A percentile compares a stretch with the other conserved stretches of the same genome.
These are phyloP conservation scores for Abrus precatorius DNA, from an alignment of 306 rosid genomes.

Conservation along the genomic window DNA sequence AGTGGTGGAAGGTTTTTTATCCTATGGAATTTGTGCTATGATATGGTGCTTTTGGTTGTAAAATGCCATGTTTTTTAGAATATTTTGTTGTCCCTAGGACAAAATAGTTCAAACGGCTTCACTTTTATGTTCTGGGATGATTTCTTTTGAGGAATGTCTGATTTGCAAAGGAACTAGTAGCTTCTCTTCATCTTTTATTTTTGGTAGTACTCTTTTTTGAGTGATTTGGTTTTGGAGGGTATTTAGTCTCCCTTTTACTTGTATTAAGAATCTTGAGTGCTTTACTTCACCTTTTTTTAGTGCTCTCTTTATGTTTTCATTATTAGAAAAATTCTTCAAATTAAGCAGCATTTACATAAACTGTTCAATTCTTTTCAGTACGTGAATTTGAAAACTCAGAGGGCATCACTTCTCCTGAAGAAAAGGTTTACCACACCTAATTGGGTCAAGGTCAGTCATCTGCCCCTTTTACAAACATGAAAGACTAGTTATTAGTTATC, in stretches of 20 bases:
- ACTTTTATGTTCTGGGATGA: constrained; percentile 29
- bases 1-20: constrained; percentile 17
- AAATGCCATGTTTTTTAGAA: constrained; percentile 2
- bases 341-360: constrained; percentile 29
- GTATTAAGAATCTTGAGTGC: too few species aligned
- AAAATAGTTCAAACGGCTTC: constrained; percentile 16
- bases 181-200: constrained; percentile 23
- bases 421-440: constrained; percentile 91
- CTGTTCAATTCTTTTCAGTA: constrained; percentile 66
- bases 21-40: background rate
- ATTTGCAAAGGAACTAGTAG: constrained; percentile 40
- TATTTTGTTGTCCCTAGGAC: background rate
- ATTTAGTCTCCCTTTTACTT: constrained; percentile 12
- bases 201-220: constrained; percentile 25
- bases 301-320: constrained; percentile 2
- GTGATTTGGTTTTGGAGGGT: constrained; percentile 37
- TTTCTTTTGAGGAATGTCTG: constrained; percentile 39
- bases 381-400: constrained; percentile 82
- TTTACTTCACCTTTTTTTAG: background rate
- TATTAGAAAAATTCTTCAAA: constrained; percentile 1
- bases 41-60: constrained; percentile 15
- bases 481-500: constrained; percentile 26
- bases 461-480: constrained; percentile 22
- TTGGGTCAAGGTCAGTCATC: constrained; percentile 84
- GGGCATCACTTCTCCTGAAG: constrained; percentile 82